Evolutionary conservation across 2,329 filamentous ascomycete genomes (phyloP).

Genomic region (Alternaria incomplexa): DNA sequence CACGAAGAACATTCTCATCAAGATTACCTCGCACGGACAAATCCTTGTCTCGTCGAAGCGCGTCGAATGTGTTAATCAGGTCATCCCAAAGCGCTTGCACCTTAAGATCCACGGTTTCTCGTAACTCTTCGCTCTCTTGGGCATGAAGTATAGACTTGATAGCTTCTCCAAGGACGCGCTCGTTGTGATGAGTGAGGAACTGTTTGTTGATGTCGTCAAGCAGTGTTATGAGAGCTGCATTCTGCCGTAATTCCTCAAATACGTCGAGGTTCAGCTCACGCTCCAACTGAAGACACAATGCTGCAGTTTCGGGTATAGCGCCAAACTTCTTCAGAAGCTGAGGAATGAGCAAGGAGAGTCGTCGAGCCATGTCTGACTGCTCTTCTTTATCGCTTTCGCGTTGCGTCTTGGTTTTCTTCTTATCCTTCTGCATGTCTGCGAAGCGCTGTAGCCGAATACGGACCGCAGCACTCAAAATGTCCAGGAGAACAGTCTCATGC

Average conservation of each 20-base stretch:
- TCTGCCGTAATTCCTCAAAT: constrained; percentile 87
- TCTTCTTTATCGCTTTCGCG: constrained; percentile 70
- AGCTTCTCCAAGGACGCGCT: constrained; percentile 82
- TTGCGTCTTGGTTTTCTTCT: constrained; percentile 61
- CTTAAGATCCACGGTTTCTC: constrained; percentile 82
- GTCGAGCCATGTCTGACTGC: constrained; percentile 78
- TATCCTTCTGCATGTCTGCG: constrained; percentile 65
- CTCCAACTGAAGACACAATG: constrained; percentile 83
- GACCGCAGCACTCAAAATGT: constrained; percentile 83
- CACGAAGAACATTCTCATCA: constrained; percentile 67
- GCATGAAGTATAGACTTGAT: constrained; percentile 83
- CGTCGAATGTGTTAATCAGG: constrained; percentile 73
- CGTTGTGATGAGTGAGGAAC: constrained; percentile 90
- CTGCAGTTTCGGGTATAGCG: constrained; percentile 83
- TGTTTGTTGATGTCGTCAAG: constrained; percentile 93
- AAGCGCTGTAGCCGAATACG: constrained; percentile 73
- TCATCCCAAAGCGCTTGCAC: constrained; percentile 87
- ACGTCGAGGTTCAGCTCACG: constrained; percentile 85
- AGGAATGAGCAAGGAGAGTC: constrained; percentile 80
- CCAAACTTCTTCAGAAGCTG: constrained; percentile 91
- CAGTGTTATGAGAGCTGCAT: constrained; percentile 79
- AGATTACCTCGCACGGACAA: constrained; percentile 75
- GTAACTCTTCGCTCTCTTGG: constrained; percentile 83
- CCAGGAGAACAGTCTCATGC: constrained; percentile 85
- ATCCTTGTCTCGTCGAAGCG: constrained; percentile 71